A percentile compares a stretch with the other conserved stretches of the same genome.
Evolutionary conservation across 192 early-diverging fungal genomes (phyloP).

Genomic region (Linnemannia exigua): DNA sequence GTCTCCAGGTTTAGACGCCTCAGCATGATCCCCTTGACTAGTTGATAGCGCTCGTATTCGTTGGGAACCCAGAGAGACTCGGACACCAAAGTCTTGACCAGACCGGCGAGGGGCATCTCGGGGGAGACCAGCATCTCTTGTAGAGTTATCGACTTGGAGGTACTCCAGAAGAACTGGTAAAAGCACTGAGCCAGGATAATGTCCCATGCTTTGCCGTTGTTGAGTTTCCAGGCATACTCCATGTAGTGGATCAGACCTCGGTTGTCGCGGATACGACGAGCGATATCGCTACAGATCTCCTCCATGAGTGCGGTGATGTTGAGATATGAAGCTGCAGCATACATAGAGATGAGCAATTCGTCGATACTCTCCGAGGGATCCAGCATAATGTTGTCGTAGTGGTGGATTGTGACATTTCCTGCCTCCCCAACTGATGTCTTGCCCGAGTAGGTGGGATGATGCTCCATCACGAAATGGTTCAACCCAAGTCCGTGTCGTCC

Average conservation of each 20-base stretch:
- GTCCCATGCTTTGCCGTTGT: slow-evolving; percentile 51
- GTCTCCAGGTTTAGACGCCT: slow-evolving; percentile 25
- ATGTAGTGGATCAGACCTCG: slow-evolving; percentile 51
- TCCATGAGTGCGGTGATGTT: slow-evolving; percentile 53
- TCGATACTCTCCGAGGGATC: slow-evolving; percentile 53
- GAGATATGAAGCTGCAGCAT: slow-evolving; percentile 50
- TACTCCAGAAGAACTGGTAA: slow-evolving; percentile 50
- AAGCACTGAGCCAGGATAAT: slow-evolving; percentile 56
- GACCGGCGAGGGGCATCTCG: slow-evolving; percentile 44
- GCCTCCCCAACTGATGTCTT: not conserved
- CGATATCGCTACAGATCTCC: slow-evolving; percentile 55
- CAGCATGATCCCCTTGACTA: slow-evolving; percentile 44
- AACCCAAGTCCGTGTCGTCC: slow-evolving; percentile 34
- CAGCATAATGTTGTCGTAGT: slow-evolving; percentile 39
- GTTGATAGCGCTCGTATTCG: slow-evolving; percentile 50
- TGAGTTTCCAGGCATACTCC: slow-evolving; percentile 53
- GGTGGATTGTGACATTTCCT: not conserved
- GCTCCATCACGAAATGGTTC: slow-evolving; percentile 4
- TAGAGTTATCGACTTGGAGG: slow-evolving; percentile 29
- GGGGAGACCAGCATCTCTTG: slow-evolving; percentile 49
- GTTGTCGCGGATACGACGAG: slow-evolving; percentile 37
- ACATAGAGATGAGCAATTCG: slow-evolving; percentile 51
- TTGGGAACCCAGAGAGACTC: slow-evolving; percentile 52
- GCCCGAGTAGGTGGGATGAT: not conserved
- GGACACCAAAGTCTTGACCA: slow-evolving; percentile 34